These are phyloP conservation scores for Elongisporangium undulatum DNA, from an alignment of 352 stramenopile species.

Conservation along the genomic window DNA sequence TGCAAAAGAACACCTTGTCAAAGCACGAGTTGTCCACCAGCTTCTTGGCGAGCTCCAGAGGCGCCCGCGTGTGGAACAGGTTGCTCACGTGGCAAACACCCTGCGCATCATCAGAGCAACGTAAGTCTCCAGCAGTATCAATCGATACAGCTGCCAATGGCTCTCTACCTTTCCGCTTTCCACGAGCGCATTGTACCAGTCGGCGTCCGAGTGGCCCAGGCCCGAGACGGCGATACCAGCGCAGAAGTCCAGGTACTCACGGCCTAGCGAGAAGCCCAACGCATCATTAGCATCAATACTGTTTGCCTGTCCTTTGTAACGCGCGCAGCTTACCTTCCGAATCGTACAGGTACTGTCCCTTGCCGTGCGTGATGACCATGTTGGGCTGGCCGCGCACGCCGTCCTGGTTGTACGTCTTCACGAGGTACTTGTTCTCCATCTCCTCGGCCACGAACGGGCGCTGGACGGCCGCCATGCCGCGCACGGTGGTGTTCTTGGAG, in stretches of 20 bases:
- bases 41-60: slow-evolving; percentile 92
- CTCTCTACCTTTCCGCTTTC: slow-evolving; percentile 40
- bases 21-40: slow-evolving; percentile 95
- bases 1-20: slow-evolving; percentile 98
- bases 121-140: slow-evolving; percentile 6
- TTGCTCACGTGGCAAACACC: slow-evolving; percentile 95
- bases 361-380: slow-evolving; percentile 81
- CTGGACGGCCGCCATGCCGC: not conserved
- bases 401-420: slow-evolving; percentile 78
- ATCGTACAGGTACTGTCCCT: slow-evolving; percentile 92
- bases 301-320: no score
- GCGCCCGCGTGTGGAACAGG: slow-evolving; percentile 95
- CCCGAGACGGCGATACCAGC: slow-evolving; percentile 89
- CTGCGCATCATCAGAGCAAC: slow-evolving; percentile 69
- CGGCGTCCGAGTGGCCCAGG: slow-evolving; percentile 88
- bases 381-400: slow-evolving; percentile 62
- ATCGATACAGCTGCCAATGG: not conserved
- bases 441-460: slow-evolving; percentile 42
- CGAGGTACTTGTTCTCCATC: slow-evolving; percentile 78
- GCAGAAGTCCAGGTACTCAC: slow-evolving; percentile 92
- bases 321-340: slow-evolving; percentile 75
- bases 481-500: not conserved
- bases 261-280: slow-evolving; percentile 12
- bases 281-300: not conserved
- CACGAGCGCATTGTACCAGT: slow-evolving; percentile 73